Base-by-base conservation (phyloP, 2,329 filamentous ascomycete species). In the Xylaria polymorpha region DNA sequence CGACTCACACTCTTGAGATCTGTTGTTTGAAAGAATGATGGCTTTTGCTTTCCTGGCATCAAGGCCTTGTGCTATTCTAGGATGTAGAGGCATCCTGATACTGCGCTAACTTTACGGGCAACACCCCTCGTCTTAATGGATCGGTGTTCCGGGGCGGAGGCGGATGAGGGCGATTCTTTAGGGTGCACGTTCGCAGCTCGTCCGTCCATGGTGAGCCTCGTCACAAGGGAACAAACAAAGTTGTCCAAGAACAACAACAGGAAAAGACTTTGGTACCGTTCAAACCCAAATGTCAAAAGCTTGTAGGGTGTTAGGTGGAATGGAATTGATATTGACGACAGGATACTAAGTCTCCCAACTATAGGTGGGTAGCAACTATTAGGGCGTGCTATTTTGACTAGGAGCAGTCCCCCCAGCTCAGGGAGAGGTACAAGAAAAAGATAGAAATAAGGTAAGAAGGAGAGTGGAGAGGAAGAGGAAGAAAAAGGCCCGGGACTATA, bases 301-400 rank as follows among this genome's bases (percentile, higher is more conserved):
- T 29, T 29, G 22, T 41, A 56, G 39, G 15, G 25, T 32, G 37
- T 7, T 8, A 1, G 20, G 12, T 55, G n/a, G 32, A 32, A n/a
- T 66, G 57, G 37, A 61, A 61, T 41, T 60, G 63, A 35, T 46
- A 55, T 29, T 55, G 20, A 50, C 3, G 8, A 25, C 1, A 22
- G n/a, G 15, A 12, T 48, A 18, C 15, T 15, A 15, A 60, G 44
- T 37, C 35, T 37, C 41, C n/a, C n/a, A 20, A 14, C 6, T 35
- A 20, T 25, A 4, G 39, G 22, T 14, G 4, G 46, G 18, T 46
- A 18, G 39, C 57, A 56, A 35, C 56, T 43, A 41, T 3, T 15
- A 37, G 15, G 32, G 35, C 9, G 7, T 59, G 53, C 25, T 35
- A 64, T 44, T 20, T 20, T 55, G 8, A 32, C 29, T 29, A 20